Evolutionary conservation across 805 yeast species (phyloP).

Genomic region (Saturnispora sekii): DNA sequence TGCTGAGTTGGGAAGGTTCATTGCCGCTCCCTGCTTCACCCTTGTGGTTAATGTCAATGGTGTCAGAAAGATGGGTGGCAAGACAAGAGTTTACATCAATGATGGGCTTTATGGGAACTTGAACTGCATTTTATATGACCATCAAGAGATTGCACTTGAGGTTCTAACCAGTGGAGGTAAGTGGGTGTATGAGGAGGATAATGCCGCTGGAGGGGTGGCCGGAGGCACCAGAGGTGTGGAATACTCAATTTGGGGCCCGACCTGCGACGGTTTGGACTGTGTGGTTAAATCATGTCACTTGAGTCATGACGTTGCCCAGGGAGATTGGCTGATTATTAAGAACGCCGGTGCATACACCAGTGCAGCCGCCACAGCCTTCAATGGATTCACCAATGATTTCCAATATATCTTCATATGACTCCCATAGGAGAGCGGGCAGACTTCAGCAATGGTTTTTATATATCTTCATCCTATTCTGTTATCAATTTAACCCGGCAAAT

Average conservation of each 20-base stretch:
- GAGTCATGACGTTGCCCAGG: conserved; percentile 56
- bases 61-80: conserved; percentile 37
- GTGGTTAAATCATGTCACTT: conserved; percentile 45
- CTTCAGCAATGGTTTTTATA: too few relatives aligned
- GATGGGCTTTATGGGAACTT: conserved; percentile 95
- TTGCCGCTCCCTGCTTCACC: conserved; percentile 78
- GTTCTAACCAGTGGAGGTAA: conserved; percentile 49
- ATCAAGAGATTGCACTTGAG: conserved; percentile 66
- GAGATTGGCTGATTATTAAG: conserved; percentile 88
- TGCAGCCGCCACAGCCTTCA: conserved; percentile 87
- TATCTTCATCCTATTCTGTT: too few relatives aligned
- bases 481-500: too few relatives aligned
- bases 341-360: conserved; percentile 86
- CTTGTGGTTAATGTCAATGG: conserved; percentile 80
- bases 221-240: background rate
- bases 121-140: conserved; percentile 90
- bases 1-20: conserved; percentile 92
- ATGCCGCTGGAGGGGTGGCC: conserved; percentile 8
- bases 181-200: conserved; percentile 11
- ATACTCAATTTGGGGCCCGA: conserved; percentile 94
- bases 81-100: conserved; percentile 74
- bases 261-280: conserved; percentile 94
- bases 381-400: conserved; percentile 66
- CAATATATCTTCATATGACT: conserved; percentile 53
- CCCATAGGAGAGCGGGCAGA: conserved; percentile 21